A percentile compares a stretch with the other conserved stretches of the same genome.
These are phyloP conservation scores for Dioscorea cayenensis DNA, from an alignment of 116 monocot genomes.

Conservation along the genomic window DNA sequence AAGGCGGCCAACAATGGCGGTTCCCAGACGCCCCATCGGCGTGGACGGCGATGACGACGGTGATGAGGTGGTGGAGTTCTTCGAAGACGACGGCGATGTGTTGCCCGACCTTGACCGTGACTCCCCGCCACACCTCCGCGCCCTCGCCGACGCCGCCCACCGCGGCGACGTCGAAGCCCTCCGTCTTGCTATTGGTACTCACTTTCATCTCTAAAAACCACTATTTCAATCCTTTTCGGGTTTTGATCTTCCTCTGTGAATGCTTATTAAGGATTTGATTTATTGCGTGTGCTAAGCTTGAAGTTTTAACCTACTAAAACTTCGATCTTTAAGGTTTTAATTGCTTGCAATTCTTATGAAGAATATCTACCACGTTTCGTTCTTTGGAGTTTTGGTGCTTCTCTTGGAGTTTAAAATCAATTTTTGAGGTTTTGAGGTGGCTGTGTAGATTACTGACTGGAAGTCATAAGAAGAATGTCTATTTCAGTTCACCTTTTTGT, in stretches of 20 bases:
- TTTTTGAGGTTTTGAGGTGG: background rate
- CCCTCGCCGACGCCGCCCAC: conserved; percentile 3
- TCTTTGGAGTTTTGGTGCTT: too few species aligned
- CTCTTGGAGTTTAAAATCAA: background rate
- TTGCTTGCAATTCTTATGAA: too few species aligned
- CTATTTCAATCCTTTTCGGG: background rate
- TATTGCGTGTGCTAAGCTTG: background rate
- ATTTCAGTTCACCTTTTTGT: too few species aligned
- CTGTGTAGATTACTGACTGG: background rate
- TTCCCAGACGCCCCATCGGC: background rate
- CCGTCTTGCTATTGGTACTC: conserved; percentile 4
- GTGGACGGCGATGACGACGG: background rate
- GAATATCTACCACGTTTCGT: too few species aligned
- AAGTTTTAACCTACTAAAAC: background rate
- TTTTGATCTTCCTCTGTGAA: background rate
- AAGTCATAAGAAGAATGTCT: too few species aligned
- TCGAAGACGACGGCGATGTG: background rate
- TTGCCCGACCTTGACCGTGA: background rate
- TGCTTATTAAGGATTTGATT: background rate
- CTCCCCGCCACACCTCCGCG: background rate
- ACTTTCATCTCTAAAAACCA: background rate
- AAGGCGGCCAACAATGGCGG: background rate
- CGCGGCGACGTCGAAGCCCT: conserved; percentile 7
- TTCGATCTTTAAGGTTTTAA: background rate
- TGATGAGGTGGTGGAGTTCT: background rate